These are phyloP conservation scores for Collybia mongolica DNA, from an alignment of 768 basidiomycete species.

Conservation along the genomic window DNA sequence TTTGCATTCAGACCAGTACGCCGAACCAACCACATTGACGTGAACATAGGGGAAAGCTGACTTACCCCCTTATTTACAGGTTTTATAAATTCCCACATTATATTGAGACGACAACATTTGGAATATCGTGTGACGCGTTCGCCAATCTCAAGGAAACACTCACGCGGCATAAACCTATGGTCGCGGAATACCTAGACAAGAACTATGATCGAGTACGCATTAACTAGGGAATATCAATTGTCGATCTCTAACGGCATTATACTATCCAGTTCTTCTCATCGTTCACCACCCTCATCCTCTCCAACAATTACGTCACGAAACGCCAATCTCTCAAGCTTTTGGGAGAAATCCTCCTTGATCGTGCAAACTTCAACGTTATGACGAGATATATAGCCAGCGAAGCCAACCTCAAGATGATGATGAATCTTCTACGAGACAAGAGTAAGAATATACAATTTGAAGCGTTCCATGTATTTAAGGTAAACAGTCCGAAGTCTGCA, in stretches of 20 bases:
- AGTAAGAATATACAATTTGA: slow-evolving; percentile 99
- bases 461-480: slow-evolving; percentile 99
- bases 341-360: slow-evolving; percentile 95
- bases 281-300: slow-evolving; percentile 90
- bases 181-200: slow-evolving; percentile 93
- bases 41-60: not conserved
- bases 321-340: slow-evolving; percentile 97
- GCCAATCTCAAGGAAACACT: slow-evolving; percentile 97
- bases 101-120: slow-evolving; percentile 97
- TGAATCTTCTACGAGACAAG: slow-evolving; percentile 97
- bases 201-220: slow-evolving; percentile 84
- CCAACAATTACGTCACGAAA: slow-evolving; percentile 98
- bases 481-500: slow-evolving; percentile 23
- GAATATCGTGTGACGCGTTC: slow-evolving; percentile 97
- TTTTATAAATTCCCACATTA: slow-evolving; percentile 97
- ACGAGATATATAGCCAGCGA: slow-evolving; percentile 95
- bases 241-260: too few relatives aligned
- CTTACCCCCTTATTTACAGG: slow-evolving; percentile 36
- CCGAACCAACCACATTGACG: slow-evolving; percentile 10
- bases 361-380: slow-evolving; percentile 99
- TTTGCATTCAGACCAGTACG: slow-evolving; percentile 92
- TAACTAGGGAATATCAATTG: not conserved
- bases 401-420: slow-evolving; percentile 99
- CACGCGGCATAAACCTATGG: slow-evolving; percentile 97
- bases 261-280: slow-evolving; percentile 85